These are phyloP conservation scores for Bothriochloa decipiens DNA, from an alignment of 176 grass and related monocot genomes.

Conservation along the genomic window DNA sequence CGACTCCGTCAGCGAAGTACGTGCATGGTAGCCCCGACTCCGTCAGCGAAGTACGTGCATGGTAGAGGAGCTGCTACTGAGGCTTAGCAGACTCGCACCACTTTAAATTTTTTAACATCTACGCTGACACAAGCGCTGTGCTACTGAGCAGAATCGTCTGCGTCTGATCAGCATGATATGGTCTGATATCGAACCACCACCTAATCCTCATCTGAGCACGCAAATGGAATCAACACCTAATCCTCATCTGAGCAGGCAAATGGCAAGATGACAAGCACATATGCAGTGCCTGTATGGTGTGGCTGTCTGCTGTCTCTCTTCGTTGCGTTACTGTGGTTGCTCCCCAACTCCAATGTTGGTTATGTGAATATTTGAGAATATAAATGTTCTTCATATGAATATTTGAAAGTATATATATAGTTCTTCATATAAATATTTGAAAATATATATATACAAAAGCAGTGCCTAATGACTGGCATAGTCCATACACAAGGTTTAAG, in stretches of 20 bases:
- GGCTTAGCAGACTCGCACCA: background rate
- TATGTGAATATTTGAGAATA: too few species aligned
- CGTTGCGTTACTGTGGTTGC: constrained; percentile 22
- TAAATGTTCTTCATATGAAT: too few species aligned
- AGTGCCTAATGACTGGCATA: too few species aligned
- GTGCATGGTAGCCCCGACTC: too few species aligned
- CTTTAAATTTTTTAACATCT: background rate
- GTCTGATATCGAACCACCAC: background rate
- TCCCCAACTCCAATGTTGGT: constrained; percentile 42
- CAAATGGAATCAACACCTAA: background rate
- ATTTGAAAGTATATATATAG: too few species aligned
- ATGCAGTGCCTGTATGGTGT: background rate
- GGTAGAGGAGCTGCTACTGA: too few species aligned
- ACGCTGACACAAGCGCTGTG: background rate
- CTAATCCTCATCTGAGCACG: too few species aligned
- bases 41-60: too few species aligned
- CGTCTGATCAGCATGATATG: background rate
- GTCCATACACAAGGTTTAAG: too few species aligned
- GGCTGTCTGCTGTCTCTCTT: background rate
- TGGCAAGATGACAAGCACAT: constrained; percentile 31
- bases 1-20: too few species aligned
- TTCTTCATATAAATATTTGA: too few species aligned
- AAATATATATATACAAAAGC: too few species aligned
- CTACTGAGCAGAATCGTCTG: background rate
- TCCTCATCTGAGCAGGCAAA: constrained; percentile 15